Evolutionary conservation across 2,329 filamentous ascomycete species (phyloP).

Genomic region (Ophiostoma sp.): DNA sequence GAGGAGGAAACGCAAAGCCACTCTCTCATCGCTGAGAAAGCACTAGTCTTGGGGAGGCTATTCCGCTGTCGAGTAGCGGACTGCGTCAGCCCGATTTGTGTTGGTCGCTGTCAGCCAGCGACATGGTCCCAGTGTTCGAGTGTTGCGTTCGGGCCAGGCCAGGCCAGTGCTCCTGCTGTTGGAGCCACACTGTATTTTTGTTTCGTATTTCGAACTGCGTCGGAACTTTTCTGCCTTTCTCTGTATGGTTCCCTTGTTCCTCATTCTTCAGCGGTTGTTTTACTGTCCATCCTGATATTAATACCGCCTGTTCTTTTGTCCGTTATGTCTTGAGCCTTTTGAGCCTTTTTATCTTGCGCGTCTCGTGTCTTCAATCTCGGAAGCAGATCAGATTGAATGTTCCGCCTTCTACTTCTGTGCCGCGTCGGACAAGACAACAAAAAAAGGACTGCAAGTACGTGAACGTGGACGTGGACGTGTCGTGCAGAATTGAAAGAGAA

Average conservation of each 20-base stretch:
- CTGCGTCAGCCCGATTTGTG: constrained; percentile 1
- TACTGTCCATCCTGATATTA: neutral
- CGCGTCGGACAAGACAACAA: constrained; percentile 1
- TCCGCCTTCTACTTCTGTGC: constrained; percentile 1
- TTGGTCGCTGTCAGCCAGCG: neutral
- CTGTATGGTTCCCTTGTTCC: neutral
- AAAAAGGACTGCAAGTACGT: no score
- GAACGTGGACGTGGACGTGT: neutral
- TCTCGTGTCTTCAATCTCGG: neutral
- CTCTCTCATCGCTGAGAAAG: neutral
- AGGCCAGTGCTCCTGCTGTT: neutral
- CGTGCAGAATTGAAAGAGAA: neutral
- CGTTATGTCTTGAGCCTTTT: no score
- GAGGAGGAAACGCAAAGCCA: neutral
- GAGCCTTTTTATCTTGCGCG: neutral
- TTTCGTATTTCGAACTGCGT: neutral
- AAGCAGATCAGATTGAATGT: constrained; percentile 7
- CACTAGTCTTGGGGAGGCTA: constrained; percentile 2
- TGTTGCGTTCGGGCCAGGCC: neutral
- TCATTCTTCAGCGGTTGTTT: neutral
- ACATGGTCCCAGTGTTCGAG: neutral
- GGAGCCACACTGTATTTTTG: neutral
- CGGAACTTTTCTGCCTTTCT: neutral
- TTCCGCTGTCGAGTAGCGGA: neutral
- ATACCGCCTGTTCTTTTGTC: neutral